phyloP scores from a whole-genome alignment of 2,329 filamentous ascomycete species.

The Colletotrichum sp. region DNA sequence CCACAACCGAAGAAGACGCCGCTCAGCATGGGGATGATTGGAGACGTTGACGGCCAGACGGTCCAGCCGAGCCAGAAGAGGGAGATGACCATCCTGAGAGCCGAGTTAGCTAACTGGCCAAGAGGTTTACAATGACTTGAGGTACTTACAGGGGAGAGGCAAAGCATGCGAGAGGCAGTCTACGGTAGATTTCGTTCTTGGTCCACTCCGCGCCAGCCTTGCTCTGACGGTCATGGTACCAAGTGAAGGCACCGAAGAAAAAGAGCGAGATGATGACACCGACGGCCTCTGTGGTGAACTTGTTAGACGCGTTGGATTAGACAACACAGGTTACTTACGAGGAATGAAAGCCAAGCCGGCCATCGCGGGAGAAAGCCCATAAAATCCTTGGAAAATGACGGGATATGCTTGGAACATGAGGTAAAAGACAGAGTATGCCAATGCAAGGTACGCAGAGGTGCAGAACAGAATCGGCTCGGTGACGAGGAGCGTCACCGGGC shows the following conservation, averaged over 20 bases:
- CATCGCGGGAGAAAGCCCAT: constrained; percentile 50
- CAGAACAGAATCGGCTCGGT: constrained; percentile 55
- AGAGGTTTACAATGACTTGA: not conserved
- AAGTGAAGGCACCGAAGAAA: constrained; percentile 29
- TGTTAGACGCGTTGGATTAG: not conserved
- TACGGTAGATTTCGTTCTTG: constrained; percentile 34
- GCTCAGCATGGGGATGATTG: constrained; percentile 42
- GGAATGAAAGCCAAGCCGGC: constrained; percentile 53
- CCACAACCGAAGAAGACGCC: constrained; percentile 48
- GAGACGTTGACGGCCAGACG: constrained; percentile 40
- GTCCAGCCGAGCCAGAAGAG: constrained; percentile 69
- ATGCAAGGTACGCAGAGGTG: constrained; percentile 52
- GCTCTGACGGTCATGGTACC: constrained; percentile 29
- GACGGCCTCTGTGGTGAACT: constrained; percentile 24
- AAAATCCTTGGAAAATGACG: constrained; percentile 49
- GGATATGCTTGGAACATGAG: constrained; percentile 58
- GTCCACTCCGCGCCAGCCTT: constrained; percentile 34
- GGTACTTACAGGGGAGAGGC: constrained; percentile 63
- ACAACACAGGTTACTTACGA: constrained; percentile 32
- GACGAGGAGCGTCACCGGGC: constrained; percentile 53
- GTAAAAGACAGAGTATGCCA: constrained; percentile 57
- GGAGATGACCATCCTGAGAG: constrained; percentile 58
- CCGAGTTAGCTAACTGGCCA: constrained; percentile 22
- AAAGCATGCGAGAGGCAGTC: constrained; percentile 54
- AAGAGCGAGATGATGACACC: constrained; percentile 22